Base-by-base conservation (phyloP, 2,329 filamentous ascomycete genomes). In the Beauveria bassiana region DNA sequence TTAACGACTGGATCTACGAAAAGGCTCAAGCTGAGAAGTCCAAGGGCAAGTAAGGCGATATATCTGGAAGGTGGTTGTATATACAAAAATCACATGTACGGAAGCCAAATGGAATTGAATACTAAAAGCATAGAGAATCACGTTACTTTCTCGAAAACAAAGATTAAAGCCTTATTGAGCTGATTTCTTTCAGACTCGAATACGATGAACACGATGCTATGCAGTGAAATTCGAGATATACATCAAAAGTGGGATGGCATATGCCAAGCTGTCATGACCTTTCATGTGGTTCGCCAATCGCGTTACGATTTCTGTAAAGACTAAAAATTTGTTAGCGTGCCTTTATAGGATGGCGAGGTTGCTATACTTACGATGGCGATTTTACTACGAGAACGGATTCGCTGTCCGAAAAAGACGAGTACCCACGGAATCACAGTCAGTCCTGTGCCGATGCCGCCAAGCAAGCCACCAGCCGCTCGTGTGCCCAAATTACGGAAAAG, bases 1-100 rank as follows among this genome's bases (percentile, higher is more conserved):
- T 98, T 62, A 99, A 99, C 71, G 95, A 99, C 75, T 99, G 95
- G 95, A 86, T 99, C 65, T 95, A 93, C 75, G 93, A 98, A 77
- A 83, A 90, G 73, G 85, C 87, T 1, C 86, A 93, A 69, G 80
- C 82, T 61, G 79, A 83, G 67, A 83, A 82, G 73, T 74, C 75
- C 20, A 58, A 62, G 42, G 31, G 59, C 42, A 62, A 61, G 40
- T 52, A 58, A 47, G 14, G 14, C 2, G 3, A 22, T 42, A 6
- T 22, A 3, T 9, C 6, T 28, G 20, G 34, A 18, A 45, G 18
- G 5, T 18, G 28, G 8, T 28, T 53, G 59, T 61, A 53, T 52
- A 59, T 59, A 59, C 5, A 18, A 12, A 14, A 4, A 20, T 12
- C 34, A 40, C 45, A 52, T 51, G 16, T 24, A 52, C 40, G 47